Evolutionary conservation across 805 yeast species (phyloP), one percentile per base, ranked within the genome.

Genomic region (Ascoidea asiatica): DNA sequence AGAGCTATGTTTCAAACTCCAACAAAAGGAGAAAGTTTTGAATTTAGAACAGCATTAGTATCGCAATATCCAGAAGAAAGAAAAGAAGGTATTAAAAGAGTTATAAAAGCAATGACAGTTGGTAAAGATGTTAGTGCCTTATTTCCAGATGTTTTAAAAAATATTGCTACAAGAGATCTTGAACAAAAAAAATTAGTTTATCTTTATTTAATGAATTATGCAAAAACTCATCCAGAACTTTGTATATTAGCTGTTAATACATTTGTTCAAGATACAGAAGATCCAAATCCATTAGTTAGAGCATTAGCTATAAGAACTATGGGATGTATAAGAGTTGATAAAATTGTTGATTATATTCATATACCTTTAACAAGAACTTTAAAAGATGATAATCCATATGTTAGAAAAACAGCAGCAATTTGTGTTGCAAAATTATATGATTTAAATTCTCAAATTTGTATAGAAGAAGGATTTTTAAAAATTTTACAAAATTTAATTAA

Each of bases 301-400:
- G 95, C 97, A 1, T 74, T 92, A 64, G 97, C 99, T 0, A 89
- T 92, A 48, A 76, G 98, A 57, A 92, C 99, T 11, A 92, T 92
- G 99, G 97, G 98, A 0, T 90, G 97, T 66, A 88, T 92, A 43
- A 70, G 97, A 40, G 97, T 92, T 18, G 95, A 85, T 57, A 89
- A 84, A 61, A 89, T 92, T 79, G 85, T 88, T 39, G 97, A 90
- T 58, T 92, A 92, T 59, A 77, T 92, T 79, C 92, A 87, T 50
- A 79, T 81, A 19, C 98, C 98, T 0, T 67, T 92, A 51, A 79
- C 80, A 50, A 73, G 84, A 54, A 89, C 97, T 1, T 66, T 92
- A 53, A 72, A 69, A 47, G 98, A 92, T 64, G 97, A 89, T 56
- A 89, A 89, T 58, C 97, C 99, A 1, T 92, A 92, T 58, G 99